A percentile compares a stretch with the other conserved stretches of the same genome.
Evolutionary conservation across 140 eudicot species (phyloP).

Genomic region (Flaveria floridana): DNA sequence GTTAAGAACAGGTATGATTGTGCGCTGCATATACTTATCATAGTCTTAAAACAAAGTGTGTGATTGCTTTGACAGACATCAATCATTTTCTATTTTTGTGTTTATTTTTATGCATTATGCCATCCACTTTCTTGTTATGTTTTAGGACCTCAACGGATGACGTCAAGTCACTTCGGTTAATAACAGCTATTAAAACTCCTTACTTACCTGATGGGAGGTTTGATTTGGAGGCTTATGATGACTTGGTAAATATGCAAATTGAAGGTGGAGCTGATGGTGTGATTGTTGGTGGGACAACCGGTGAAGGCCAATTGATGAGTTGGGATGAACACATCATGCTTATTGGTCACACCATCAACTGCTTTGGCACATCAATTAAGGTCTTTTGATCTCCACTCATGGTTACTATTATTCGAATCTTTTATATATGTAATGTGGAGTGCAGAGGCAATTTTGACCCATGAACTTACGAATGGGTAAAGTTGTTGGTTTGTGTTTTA

Average conservation of each 20-base stretch:
- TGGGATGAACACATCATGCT: conserved; percentile 97
- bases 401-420: not conserved
- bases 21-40: not conserved
- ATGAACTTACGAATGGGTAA: not conserved
- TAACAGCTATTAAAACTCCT: conserved; percentile 84
- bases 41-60: not conserved
- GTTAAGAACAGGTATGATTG: conserved; percentile 66
- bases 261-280: conserved; percentile 67
- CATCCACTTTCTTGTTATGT: conserved; percentile 8
- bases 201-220: conserved; percentile 85
- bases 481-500: not conserved
- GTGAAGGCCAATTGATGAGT: conserved; percentile 87
- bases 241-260: conserved; percentile 70
- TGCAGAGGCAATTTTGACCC: not conserved
- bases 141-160: conserved; percentile 74
- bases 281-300: conserved; percentile 87
- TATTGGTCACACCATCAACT: conserved; percentile 80
- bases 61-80: not conserved
- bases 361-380: conserved; percentile 70
- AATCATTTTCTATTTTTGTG: not conserved
- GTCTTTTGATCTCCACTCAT: conserved; percentile 38
- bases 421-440: not conserved
- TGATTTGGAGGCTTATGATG: conserved; percentile 79
- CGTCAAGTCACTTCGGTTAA: conserved; percentile 60
- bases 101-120: not conserved